Percentiles rank a stretch among this genome's conserved stretches.
Evolutionary conservation across 768 basidiomycete species (phyloP).

Genomic region (Suillus lakei): DNA sequence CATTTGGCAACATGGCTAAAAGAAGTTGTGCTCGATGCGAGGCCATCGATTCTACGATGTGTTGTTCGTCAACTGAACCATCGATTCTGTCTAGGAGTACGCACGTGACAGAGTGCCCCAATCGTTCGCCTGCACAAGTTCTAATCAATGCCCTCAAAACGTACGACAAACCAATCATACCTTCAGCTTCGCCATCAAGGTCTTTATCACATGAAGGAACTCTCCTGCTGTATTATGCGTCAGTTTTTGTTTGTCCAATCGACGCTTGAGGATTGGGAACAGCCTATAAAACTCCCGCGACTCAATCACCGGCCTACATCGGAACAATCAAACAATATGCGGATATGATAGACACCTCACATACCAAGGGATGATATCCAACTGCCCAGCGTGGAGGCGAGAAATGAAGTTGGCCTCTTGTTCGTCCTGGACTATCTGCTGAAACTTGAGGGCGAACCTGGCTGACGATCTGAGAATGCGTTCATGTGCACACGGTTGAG

Average conservation of each 20-base stretch:
- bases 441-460: slow-evolving; percentile 61
- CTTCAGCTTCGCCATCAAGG: slow-evolving; percentile 71
- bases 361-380: slow-evolving; percentile 65
- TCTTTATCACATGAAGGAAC: slow-evolving; percentile 62
- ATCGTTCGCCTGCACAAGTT: slow-evolving; percentile 53
- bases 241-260: slow-evolving; percentile 51
- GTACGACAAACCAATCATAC: slow-evolving; percentile 29
- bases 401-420: slow-evolving; percentile 68
- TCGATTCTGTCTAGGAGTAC: slow-evolving; percentile 19
- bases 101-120: slow-evolving; percentile 68
- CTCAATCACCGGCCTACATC: slow-evolving; percentile 56
- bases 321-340: not conserved
- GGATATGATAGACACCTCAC: not conserved
- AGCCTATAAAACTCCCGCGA: slow-evolving; percentile 62
- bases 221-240: slow-evolving; percentile 57
- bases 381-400: slow-evolving; percentile 56
- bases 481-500: not conserved
- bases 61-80: not conserved
- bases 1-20: slow-evolving; percentile 46
- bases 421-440: slow-evolving; percentile 64
- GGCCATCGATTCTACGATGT: slow-evolving; percentile 47
- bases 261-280: slow-evolving; percentile 50
- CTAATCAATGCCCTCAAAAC: not conserved
- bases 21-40: slow-evolving; percentile 53
- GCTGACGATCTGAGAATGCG: not conserved